Percentiles rank a stretch among this genome's conserved stretches.
Conservation (phyloP, 2,329 filamentous ascomycete species). For the Fusarium dlaminii region DNA sequence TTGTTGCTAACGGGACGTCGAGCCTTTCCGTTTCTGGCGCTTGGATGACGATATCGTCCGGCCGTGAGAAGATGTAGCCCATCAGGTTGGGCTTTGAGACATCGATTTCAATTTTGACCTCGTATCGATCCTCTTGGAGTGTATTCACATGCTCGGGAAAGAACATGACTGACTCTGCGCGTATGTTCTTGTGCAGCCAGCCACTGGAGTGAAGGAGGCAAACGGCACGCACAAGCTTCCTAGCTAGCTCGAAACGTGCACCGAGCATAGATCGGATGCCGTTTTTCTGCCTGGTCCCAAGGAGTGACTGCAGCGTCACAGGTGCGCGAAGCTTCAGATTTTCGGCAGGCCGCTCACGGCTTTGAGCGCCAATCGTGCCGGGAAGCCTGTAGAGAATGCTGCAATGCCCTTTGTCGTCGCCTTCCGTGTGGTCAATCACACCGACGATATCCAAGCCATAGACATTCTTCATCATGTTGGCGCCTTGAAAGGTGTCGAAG, state of each 20-base stretch:
- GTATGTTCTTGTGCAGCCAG: not conserved
- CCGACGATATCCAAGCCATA: not conserved
- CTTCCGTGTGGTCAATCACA: not conserved
- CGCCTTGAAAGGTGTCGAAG: not conserved
- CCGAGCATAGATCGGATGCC: not conserved
- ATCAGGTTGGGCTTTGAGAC: not conserved
- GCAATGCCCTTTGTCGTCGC: not conserved
- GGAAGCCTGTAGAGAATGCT: not conserved
- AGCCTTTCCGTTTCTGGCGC: not conserved
- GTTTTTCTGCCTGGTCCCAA: accelerated
- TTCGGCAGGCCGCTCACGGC: not conserved
- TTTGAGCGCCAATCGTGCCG: accelerated
- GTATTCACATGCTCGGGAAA: not conserved
- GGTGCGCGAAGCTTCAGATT: not conserved
- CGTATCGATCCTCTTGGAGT: not conserved
- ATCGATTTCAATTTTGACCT: not conserved
- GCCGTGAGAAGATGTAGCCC: not conserved
- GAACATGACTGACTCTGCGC: not conserved
- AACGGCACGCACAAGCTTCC: not conserved
- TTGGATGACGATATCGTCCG: not conserved
- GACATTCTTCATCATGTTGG: not conserved
- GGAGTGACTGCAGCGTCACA: not conserved
- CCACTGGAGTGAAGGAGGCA: not conserved
- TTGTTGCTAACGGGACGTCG: too few species aligned
- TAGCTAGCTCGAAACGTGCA: not conserved